Evolutionary conservation across 164 flowering plant genomes (phyloP), one percentile per base, ranked within the genome.

Genomic region (Annona squamosa): DNA sequence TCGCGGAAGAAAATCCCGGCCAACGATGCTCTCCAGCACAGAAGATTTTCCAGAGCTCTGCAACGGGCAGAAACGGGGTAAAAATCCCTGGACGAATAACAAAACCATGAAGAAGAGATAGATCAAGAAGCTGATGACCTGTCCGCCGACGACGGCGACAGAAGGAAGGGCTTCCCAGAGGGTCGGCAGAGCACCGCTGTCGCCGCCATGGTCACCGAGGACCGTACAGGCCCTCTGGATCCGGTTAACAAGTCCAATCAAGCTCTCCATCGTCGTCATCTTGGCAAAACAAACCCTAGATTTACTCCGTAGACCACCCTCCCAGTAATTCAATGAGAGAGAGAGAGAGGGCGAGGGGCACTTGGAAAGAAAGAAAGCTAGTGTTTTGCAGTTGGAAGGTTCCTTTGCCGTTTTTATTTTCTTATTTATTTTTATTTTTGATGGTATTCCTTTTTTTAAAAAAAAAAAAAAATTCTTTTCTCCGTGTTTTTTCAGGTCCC

Each of bases 141-240:
- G 98, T 57, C 98, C 98, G 48, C 98, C 98, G 63, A 93, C 98
- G 61, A 93, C 98, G 71, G 97, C 97, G 13, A 93, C 93, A 18
- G 97, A 81, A 46, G 98, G 98, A 46, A 93, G 94, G 70, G 94
- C 87, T 73, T 91, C 98, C 97, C 97, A 90, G 7, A 93, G 95
- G 66, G 98, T 88, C 16, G 93, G 86, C 71, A 90, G 84, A 4
- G 91, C 71, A 46, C 68, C 17, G 77, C 68, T 64, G 56, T 84
- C 88, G 37, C 80, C 89, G 48, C 91, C 93, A 48, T 95, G 48
- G 67, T 88, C 92, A 3, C 90, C 90, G 76, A 88, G 92, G 16
- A 84, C 84, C 5, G 92, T 87, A 71, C 92, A 88, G 9, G 89
- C 90, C 66, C 89, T 76, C 83, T 88, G 92, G 13, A 88, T 83